These are phyloP conservation scores for Coelastrella sp. DNA, from an alignment of 139 green algal genomes.

Conservation along the genomic window DNA sequence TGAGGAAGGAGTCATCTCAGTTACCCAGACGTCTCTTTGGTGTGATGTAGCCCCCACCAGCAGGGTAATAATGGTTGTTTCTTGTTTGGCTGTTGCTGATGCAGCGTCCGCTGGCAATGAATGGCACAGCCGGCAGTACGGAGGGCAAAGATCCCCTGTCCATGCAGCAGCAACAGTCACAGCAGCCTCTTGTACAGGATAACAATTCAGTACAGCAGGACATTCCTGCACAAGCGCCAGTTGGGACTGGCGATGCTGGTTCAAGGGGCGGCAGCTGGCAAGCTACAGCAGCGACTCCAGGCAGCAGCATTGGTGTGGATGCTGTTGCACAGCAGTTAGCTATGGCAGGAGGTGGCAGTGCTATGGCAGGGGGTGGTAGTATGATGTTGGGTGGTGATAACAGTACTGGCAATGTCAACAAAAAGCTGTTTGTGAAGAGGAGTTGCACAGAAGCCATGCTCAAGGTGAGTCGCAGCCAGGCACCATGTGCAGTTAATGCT, in stretches of 20 bases:
- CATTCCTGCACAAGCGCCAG: neutral
- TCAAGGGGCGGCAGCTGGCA: neutral
- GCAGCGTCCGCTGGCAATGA: constrained; percentile 41
- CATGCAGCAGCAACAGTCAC: too few relatives aligned
- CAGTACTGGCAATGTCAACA: constrained; percentile 41
- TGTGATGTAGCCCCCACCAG: too few relatives aligned
- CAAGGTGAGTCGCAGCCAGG: constrained; percentile 66
- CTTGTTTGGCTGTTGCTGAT: neutral
- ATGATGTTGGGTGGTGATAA: constrained; percentile 13
- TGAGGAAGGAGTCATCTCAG: too few relatives aligned
- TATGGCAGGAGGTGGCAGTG: constrained; percentile 17
- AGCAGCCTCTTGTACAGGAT: too few relatives aligned
- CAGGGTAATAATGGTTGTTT: too few relatives aligned
- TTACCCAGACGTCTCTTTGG: too few relatives aligned
- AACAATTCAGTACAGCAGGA: neutral
- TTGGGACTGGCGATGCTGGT: neutral
- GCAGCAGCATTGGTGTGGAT: neutral
- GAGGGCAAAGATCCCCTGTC: constrained; percentile 16
- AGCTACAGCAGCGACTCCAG: neutral
- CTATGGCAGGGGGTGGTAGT: constrained; percentile 7
- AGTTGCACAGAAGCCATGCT: constrained; percentile 75
- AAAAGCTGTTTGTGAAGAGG: constrained; percentile 68
- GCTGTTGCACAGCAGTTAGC: neutral
- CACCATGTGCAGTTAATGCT: too few relatives aligned
- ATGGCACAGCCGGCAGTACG: constrained; percentile 16